Evolutionary conservation across 2,329 filamentous ascomycete species (phyloP), one percentile per base, ranked within the genome.

Genomic region (Botrytis cinerea): DNA sequence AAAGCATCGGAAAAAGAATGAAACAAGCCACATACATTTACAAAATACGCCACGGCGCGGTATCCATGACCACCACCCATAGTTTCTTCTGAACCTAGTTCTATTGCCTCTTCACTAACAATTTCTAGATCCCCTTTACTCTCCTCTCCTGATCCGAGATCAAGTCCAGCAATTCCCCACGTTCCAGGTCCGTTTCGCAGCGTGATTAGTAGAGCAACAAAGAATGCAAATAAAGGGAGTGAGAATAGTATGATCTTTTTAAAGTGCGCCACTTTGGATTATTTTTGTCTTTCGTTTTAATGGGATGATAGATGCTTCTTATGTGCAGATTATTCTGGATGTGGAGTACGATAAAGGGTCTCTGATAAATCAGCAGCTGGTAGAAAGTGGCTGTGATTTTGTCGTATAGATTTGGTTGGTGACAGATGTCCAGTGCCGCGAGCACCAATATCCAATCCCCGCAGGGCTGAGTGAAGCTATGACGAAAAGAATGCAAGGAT

Each of bases 31-130:
- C 70, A n/a, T 60, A 72, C 71, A 62, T 73, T 73, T 9, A 73
- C 72, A 70, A 73, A 73, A 59, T 93, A 94, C 51, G 88, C 91
- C 35, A 94, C 90, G 2, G 90, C 86, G 75, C 89, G 88, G 83
- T 89, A 92, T 75, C 87, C 88, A 69, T 79, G 75, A 62, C 70
- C 60, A 51, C 60, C 60, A 57, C 70, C 70, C 70, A 71, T 72
- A 46, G 38, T 61, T 22, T 59, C 70, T 8, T 45, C 43, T 16
- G 18, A 51, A 5, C 35, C 28, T 32, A 43, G 43, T 35, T 25
- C 28, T 28, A 16, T 35, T 14, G n/a, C 12, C 12, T 38, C 64
- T 25, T 51, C 28, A 25, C 43, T n/a, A 1, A 51, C 25, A 67
- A n/a, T 20, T 38, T 28, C 64, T 28, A 28, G 32, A 5, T 43